phyloP scores from a whole-genome alignment of 2,329 filamentous ascomycete species.

The Hymenoscyphus scutula region DNA sequence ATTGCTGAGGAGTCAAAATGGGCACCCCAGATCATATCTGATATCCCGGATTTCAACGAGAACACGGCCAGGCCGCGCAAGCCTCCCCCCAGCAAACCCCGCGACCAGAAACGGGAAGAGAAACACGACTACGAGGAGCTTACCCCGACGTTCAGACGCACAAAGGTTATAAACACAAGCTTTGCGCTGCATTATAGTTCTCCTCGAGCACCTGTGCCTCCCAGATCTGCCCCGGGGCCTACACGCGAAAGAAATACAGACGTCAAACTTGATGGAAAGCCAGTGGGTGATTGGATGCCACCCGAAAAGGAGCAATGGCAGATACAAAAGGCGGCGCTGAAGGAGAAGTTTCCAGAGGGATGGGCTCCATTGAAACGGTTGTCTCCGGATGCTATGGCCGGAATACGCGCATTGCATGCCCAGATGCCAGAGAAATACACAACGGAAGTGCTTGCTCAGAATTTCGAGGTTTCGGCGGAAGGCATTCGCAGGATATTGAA shows the following conservation, averaged over 20 bases:
- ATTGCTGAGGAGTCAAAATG: slow-evolving; percentile 26
- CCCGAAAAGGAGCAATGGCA: slow-evolving; percentile 60
- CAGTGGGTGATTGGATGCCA: slow-evolving; percentile 20
- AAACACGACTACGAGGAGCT: neutral
- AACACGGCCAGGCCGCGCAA: neutral
- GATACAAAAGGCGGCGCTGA: slow-evolving; percentile 70
- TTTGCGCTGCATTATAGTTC: slow-evolving; percentile 20
- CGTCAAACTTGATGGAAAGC: neutral
- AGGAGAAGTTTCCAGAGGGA: slow-evolving; percentile 74
- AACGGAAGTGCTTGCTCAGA: slow-evolving; percentile 66
- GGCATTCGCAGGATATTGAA: slow-evolving; percentile 83
- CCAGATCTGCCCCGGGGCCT: neutral
- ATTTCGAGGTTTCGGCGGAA: slow-evolving; percentile 86
- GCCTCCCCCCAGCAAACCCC: slow-evolving; percentile 5
- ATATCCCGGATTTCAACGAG: neutral
- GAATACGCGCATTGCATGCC: slow-evolving; percentile 77
- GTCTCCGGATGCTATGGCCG: slow-evolving; percentile 88
- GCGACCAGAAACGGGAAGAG: slow-evolving; percentile 7
- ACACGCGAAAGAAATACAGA: slow-evolving; percentile 6
- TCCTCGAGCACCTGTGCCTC: neutral
- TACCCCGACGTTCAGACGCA: slow-evolving; percentile 5
- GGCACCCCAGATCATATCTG: neutral
- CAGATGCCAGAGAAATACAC: slow-evolving; percentile 77
- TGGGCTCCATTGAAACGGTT: slow-evolving; percentile 85
- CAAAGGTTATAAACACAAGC: slow-evolving; percentile 14